A percentile compares a stretch with the other conserved stretches of the same genome.
These are phyloP conservation scores for Effrenium voratum DNA, from an alignment of 73 alveolate species.

Conservation along the genomic window DNA sequence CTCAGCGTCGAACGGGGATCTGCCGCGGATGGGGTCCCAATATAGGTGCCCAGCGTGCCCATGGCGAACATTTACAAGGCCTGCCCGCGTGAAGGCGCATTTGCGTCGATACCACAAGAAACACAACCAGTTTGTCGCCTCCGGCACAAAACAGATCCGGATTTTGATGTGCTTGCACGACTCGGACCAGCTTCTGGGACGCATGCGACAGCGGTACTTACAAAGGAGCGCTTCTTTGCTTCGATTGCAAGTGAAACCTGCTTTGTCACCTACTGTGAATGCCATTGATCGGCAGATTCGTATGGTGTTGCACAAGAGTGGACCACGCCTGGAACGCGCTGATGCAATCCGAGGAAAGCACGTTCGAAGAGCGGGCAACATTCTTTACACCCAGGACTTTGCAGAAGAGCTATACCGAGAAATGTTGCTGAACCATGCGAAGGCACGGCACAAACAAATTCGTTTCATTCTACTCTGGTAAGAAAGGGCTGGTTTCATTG, in stretches of 20 bases:
- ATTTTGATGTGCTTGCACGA: slow-evolving; percentile 27
- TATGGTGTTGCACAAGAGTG: too few relatives aligned
- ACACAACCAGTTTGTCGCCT: slow-evolving; percentile 13
- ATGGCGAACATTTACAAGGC: background rate
- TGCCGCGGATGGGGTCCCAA: background rate
- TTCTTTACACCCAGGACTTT: background rate
- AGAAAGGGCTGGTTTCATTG: too few relatives aligned
- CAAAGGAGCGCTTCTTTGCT: slow-evolving; percentile 2
- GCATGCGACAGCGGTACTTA: background rate
- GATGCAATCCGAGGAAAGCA: too few relatives aligned
- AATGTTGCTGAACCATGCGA: background rate
- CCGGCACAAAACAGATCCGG: slow-evolving; percentile 39
- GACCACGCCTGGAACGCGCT: too few relatives aligned
- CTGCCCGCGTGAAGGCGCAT: background rate
- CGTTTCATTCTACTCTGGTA: too few relatives aligned
- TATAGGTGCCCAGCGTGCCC: slow-evolving; percentile 7
- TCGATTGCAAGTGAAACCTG: slow-evolving; percentile 9
- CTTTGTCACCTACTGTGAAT: background rate
- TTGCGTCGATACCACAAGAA: slow-evolving; percentile 1
- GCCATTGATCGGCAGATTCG: background rate
- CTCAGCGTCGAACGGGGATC: background rate
- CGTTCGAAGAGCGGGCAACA: background rate
- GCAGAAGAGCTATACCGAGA: background rate
- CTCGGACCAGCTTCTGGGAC: background rate
- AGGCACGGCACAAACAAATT: too few relatives aligned